Conservation (phyloP, 2,329 filamentous ascomycete genomes). For the Aspergillus pseudoterreus region DNA sequence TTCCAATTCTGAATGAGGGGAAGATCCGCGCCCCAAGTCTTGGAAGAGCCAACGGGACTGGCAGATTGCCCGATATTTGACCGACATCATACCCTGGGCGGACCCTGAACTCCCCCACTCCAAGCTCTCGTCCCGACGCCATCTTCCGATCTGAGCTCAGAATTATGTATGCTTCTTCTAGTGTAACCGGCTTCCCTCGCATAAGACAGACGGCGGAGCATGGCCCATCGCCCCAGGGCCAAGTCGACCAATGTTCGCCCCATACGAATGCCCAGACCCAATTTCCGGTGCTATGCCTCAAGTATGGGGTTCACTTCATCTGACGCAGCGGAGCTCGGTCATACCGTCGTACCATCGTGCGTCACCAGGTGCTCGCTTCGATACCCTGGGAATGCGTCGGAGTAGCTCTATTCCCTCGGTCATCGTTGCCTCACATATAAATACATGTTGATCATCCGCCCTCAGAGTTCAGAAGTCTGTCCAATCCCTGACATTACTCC, state of each 20-base stretch:
- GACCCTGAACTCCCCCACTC: constrained; percentile 4
- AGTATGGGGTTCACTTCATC: constrained; percentile 3
- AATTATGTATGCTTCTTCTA: neutral
- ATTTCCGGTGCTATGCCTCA: neutral
- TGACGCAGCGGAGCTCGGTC: constrained; percentile 6
- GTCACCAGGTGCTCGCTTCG: constrained; percentile 1
- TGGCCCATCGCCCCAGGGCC: neutral
- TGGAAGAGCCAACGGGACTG: constrained; percentile 6
- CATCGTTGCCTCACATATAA: neutral
- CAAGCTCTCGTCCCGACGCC: neutral
- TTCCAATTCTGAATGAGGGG: neutral
- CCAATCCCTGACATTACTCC: neutral
- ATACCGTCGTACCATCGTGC: constrained; percentile 7
- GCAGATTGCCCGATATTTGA: constrained; percentile 18
- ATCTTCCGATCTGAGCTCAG: constrained; percentile 1
- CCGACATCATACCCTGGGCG: constrained; percentile 6
- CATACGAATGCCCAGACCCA: neutral
- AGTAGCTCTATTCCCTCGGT: neutral
- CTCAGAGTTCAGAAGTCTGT: neutral
- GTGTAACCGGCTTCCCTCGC: neutral
- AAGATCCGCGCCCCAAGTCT: neutral
- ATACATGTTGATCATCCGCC: neutral
- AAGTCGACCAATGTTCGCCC: neutral
- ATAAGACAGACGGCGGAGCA: neutral
- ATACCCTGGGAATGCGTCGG: neutral